These are phyloP conservation scores for Rehmannia glutinosa DNA, from an alignment of 257 asterid genomes.

Conservation along the genomic window DNA sequence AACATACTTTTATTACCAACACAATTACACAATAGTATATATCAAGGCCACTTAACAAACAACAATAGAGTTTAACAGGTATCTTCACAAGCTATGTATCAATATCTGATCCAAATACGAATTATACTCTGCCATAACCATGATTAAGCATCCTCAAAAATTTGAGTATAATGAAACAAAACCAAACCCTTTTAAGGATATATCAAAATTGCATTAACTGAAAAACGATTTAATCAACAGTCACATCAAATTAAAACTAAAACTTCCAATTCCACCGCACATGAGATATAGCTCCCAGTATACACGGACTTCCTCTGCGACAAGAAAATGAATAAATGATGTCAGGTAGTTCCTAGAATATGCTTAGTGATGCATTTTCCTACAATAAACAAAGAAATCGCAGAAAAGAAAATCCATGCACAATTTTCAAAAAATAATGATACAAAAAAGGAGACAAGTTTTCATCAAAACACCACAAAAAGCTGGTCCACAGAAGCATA, in stretches of 20 bases:
- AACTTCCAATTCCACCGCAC: background rate
- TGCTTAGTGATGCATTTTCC: too few species aligned
- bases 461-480: too few species aligned
- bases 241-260: background rate
- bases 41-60: background rate
- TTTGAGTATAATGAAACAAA: background rate
- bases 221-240: background rate
- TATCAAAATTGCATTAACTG: background rate
- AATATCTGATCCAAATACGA: background rate
- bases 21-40: background rate
- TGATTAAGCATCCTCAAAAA: background rate
- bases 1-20: background rate
- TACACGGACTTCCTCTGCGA: slow-evolving; percentile 11
- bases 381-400: too few species aligned
- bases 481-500: too few species aligned
- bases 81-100: background rate
- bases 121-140: slow-evolving; percentile 9
- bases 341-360: too few species aligned
- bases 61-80: background rate
- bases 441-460: too few species aligned
- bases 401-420: too few species aligned
- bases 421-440: too few species aligned
- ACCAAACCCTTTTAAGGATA: background rate
- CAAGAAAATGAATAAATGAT: background rate
- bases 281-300: slow-evolving; percentile 9